phyloP scores from a whole-genome alignment of 225 moss, liverwort and hornwort species.

The Pseudisothecium myosuroides region DNA sequence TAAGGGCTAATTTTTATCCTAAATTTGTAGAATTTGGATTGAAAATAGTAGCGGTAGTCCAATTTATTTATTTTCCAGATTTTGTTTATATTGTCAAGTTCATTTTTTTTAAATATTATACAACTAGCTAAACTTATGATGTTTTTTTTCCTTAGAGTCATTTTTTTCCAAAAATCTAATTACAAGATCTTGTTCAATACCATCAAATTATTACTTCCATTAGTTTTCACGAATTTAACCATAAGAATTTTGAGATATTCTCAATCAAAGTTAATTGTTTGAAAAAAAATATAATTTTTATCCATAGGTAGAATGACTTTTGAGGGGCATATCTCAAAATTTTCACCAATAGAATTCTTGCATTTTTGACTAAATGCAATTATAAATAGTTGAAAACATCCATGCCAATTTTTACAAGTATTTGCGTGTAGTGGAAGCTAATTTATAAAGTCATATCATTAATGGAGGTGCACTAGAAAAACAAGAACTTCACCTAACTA shows the following conservation, averaged over 20 bases:
- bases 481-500: background rate
- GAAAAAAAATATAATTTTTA: rapidly evolving
- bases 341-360: background rate
- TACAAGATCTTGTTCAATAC: rapidly evolving
- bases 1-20: background rate
- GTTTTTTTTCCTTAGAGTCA: no score
- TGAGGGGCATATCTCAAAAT: rapidly evolving
- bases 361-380: background rate
- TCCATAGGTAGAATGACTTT: rapidly evolving
- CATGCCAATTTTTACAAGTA: background rate
- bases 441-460: background rate
- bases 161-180: background rate
- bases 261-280: background rate
- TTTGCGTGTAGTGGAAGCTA: background rate
- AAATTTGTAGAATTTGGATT: background rate
- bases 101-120: background rate
- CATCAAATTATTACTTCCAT: background rate
- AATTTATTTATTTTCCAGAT: background rate
- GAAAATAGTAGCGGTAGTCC: background rate
- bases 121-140: background rate
- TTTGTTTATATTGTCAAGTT: background rate
- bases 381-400: background rate
- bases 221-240: background rate
- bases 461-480: background rate
- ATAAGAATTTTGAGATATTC: background rate